Base-by-base conservation (phyloP, 805 yeast species). In the Candida ascalaphidarum region DNA sequence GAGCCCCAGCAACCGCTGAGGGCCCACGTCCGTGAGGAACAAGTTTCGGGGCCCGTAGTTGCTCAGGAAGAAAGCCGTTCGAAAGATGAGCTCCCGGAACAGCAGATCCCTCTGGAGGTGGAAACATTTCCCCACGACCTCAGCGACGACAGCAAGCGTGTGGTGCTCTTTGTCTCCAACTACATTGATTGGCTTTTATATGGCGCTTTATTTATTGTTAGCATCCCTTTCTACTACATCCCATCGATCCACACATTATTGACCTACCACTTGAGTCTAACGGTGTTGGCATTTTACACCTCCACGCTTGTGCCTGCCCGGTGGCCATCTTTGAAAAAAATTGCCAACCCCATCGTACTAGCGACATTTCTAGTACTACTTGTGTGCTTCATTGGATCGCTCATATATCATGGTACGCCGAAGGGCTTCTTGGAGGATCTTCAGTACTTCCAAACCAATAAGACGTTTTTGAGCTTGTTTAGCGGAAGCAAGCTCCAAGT, bases 271-370 rank as follows among this genome's bases (percentile, higher is more conserved):
- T 49, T 80, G 28, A 67, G 76, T 14, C 55, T 77, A 19, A 72
- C 81, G 1, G 68, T 81, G 4, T 38, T 75, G 22, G 55, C 75
- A 14, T 81, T 77, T 48, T 64, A 68, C 34, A 37, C 59, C 8
- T 71, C 77, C 20, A 43, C 70, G 21, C 51, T 65, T 14, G 58
- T 70, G 13, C 65, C 77, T 3, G 46, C 50, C 28, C 50, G 43
- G 22, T 59, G 50, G 75, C 41, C 71, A 57, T 15, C 60, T 41
- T 33, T 68, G 43, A 54, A 67, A 63, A 45, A 65, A 54, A 46
- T 68, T 59, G 61, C 81, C 11, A 89, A 82, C 44, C 94, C 94
- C 0, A 80, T 82, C 20, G 55, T 82, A 27, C 60, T 79, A 17
- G 71, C 77, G 36, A 79, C 84, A 5, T 75, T 71, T 1, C 41